These are phyloP conservation scores for Stereocaulon alpinum DNA, from an alignment of 495 filamentous ascomycete genomes.

Conservation along the genomic window DNA sequence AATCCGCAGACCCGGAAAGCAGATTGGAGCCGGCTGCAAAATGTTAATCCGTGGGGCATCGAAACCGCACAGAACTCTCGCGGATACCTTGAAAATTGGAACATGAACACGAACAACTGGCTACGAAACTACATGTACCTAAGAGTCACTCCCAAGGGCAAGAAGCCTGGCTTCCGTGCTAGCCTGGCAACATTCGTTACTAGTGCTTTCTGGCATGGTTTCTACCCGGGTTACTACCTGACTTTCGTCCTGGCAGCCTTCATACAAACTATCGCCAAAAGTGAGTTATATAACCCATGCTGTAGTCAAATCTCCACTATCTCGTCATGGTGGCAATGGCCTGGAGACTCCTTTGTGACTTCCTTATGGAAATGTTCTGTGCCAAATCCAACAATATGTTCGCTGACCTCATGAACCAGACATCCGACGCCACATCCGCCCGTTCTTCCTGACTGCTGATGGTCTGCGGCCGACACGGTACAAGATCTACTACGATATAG, in stretches of 20 bases:
- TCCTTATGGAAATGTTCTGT: too few relatives aligned
- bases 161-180: conserved; percentile 92
- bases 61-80: conserved; percentile 86
- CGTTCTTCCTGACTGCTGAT: conserved; percentile 79
- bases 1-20: conserved; percentile 72
- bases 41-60: conserved; percentile 71
- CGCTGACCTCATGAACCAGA: conserved; percentile 38
- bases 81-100: conserved; percentile 84
- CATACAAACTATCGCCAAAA: conserved; percentile 86
- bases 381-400: neutral
- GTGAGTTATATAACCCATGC: conserved; percentile 40
- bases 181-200: conserved; percentile 90
- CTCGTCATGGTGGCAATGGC: neutral
- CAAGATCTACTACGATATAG: conserved; percentile 81
- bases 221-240: conserved; percentile 94
- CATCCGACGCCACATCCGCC: conserved; percentile 78
- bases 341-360: too few relatives aligned
- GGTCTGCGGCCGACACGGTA: conserved; percentile 50
- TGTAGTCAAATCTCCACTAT: neutral
- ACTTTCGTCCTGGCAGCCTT: conserved; percentile 82
- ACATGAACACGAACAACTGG: conserved; percentile 98
- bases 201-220: conserved; percentile 95
- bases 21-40: conserved; percentile 80
- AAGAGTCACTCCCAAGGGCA: conserved; percentile 87
- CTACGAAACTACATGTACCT: conserved; percentile 92